Conservation (phyloP, 352 stramenopile genomes). For the Pythium volutum region DNA sequence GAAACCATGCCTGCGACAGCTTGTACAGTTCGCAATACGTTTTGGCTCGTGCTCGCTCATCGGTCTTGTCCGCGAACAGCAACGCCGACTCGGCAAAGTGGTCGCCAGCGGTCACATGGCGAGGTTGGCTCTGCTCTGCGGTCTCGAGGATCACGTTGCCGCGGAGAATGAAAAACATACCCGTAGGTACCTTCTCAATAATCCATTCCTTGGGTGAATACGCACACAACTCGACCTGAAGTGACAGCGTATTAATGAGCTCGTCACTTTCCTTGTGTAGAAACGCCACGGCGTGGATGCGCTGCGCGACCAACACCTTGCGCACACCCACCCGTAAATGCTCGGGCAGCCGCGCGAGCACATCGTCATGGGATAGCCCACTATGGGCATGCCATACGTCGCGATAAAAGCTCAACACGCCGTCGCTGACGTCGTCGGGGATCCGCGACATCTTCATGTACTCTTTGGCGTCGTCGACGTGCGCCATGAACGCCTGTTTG, state of each 20-base stretch:
- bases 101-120: constrained; percentile 41
- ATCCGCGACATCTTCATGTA: constrained; percentile 72
- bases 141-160: constrained; percentile 48
- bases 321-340: constrained; percentile 55
- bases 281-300: constrained; percentile 57
- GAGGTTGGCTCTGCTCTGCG: constrained; percentile 23
- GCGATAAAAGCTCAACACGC: constrained; percentile 57
- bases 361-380: constrained; percentile 43
- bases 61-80: constrained; percentile 36
- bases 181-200: constrained; percentile 57
- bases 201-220: constrained; percentile 76
- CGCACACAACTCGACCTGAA: constrained; percentile 42
- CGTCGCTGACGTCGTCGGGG: constrained; percentile 51
- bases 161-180: constrained; percentile 64
- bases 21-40: constrained; percentile 80
- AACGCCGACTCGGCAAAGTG: constrained; percentile 58
- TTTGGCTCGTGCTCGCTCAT: constrained; percentile 54
- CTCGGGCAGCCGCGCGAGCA: constrained; percentile 48
- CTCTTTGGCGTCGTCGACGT: constrained; percentile 68
- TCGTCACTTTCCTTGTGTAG: constrained; percentile 63
- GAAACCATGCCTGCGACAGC: constrained; percentile 50
- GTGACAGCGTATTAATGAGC: constrained; percentile 64
- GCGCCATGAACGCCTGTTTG: constrained; percentile 63
- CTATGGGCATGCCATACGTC: constrained; percentile 54
- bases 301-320: constrained; percentile 53